phyloP scores from a whole-genome alignment of 306 rosid species.

The Leucaena leucocephala region DNA sequence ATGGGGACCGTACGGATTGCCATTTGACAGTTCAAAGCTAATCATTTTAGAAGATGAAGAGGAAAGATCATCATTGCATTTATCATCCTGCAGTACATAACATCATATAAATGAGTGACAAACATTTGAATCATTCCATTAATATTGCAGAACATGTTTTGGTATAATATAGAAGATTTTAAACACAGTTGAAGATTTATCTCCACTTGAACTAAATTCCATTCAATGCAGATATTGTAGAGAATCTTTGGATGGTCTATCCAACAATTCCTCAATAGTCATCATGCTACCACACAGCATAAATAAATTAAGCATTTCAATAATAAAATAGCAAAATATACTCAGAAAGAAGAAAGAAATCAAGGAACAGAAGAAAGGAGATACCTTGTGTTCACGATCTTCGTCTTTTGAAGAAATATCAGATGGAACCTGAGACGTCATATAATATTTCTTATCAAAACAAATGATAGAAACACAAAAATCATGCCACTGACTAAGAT shows the following conservation, averaged over 20 bases:
- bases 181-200: not conserved
- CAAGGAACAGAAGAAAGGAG: conserved; percentile 22
- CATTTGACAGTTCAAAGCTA: conserved; percentile 86
- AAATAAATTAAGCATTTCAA: not conserved
- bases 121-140: not conserved
- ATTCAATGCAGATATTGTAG: not conserved
- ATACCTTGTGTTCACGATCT: conserved; percentile 58
- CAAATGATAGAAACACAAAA: conserved; percentile 12
- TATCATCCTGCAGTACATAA: conserved; percentile 57
- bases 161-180: not conserved
- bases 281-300: conserved; percentile 13
- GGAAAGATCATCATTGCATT: conserved; percentile 45
- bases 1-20: conserved; percentile 66
- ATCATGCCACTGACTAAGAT: not conserved
- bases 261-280: not conserved
- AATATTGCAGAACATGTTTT: not conserved
- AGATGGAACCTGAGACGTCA: conserved; percentile 79
- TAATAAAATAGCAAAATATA: conserved; percentile 5
- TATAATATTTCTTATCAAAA: conserved; percentile 16
- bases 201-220: not conserved
- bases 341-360: conserved; percentile 12
- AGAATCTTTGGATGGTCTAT: conserved; percentile 9
- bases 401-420: conserved; percentile 60
- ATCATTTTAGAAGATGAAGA: conserved; percentile 85
- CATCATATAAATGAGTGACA: conserved; percentile 37